Evolutionary conservation across 2,329 filamentous ascomycete genomes (phyloP).

Genomic region (Cladosporium cucumerinum): DNA sequence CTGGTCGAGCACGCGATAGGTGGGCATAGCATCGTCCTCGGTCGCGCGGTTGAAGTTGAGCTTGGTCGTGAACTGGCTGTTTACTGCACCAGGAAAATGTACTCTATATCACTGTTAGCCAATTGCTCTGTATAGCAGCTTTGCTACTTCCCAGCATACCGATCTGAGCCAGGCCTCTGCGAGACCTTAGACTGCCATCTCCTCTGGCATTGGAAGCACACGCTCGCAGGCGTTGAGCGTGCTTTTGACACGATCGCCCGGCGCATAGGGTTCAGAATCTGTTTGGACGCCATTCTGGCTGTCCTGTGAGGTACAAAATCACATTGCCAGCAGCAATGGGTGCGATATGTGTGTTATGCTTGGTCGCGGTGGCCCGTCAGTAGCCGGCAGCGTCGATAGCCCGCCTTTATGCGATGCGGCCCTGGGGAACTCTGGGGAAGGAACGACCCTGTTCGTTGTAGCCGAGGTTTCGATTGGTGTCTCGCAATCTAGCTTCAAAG

Average conservation of each 20-base stretch:
- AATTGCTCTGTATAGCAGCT: background rate
- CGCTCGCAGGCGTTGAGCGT: background rate
- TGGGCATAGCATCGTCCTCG: slow-evolving; percentile 73
- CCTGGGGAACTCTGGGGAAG: slow-evolving; percentile 6
- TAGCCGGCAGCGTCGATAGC: background rate
- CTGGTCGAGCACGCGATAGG: slow-evolving; percentile 88
- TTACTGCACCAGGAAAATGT: slow-evolving; percentile 87
- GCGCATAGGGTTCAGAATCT: slow-evolving; percentile 1
- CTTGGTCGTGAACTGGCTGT: slow-evolving; percentile 82
- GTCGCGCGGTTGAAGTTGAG: slow-evolving; percentile 75
- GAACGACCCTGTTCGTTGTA: background rate
- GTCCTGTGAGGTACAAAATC: background rate
- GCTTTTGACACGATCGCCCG: background rate
- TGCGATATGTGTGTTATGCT: slow-evolving; percentile 2
- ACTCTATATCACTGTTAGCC: slow-evolving; percentile 41
- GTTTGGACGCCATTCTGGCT: slow-evolving; percentile 16
- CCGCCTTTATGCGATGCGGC: background rate
- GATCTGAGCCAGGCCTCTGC: slow-evolving; percentile 57
- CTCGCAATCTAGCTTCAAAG: background rate
- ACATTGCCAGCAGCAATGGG: slow-evolving; percentile 7
- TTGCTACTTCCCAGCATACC: slow-evolving; percentile 41
- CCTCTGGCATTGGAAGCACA: slow-evolving; percentile 25
- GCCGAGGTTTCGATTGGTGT: background rate
- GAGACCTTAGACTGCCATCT: slow-evolving; percentile 54
- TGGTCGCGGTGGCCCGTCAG: background rate